Conservation (phyloP, 805 yeast genomes). For the Dipodascus geniculatus region DNA sequence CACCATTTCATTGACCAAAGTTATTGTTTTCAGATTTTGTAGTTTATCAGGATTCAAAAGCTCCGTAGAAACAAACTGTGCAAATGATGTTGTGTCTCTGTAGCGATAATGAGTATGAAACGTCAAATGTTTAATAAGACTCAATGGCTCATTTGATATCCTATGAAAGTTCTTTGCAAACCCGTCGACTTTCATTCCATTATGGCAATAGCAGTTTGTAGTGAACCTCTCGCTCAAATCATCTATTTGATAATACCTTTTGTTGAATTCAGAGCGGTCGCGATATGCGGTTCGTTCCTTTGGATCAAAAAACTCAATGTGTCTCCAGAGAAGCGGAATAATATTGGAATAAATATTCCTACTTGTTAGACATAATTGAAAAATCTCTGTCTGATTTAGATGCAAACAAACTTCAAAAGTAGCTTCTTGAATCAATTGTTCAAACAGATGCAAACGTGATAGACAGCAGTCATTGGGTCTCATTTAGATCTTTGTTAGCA, state of each 20-base stretch:
- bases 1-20: background rate
- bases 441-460: too few relatives aligned
- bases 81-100: background rate
- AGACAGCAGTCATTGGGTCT: too few relatives aligned
- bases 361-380: background rate
- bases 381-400: background rate
- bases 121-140: background rate
- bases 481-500: too few relatives aligned
- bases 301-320: background rate
- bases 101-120: background rate
- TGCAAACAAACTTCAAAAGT: background rate
- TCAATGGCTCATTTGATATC: background rate
- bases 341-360: too few relatives aligned
- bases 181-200: background rate
- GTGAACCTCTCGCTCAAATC: background rate
- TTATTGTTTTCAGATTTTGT: background rate
- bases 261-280: background rate
- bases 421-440: background rate
- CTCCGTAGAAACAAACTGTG: background rate
- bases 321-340: background rate
- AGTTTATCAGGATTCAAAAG: background rate
- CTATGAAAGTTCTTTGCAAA: background rate
- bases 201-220: background rate
- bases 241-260: background rate
- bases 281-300: background rate